phyloP scores from a whole-genome alignment of 441 rosid species.

The Hura crepitans region DNA sequence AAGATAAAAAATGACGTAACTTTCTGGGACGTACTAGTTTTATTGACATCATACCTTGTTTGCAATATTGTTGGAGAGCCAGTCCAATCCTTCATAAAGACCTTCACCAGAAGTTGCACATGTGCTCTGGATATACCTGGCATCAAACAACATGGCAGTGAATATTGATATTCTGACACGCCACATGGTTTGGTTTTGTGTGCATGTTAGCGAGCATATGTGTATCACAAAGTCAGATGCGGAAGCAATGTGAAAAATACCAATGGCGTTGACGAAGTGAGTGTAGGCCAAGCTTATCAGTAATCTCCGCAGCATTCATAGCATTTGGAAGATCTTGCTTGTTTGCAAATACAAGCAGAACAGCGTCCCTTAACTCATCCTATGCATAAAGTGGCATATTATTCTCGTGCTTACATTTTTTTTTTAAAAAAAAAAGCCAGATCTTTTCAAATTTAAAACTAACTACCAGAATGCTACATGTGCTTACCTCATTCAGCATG shows the following conservation, averaged over 20 bases:
- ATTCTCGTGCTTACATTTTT: too few species aligned
- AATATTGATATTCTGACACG: neutral
- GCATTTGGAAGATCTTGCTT: constrained; percentile 68
- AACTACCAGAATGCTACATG: neutral
- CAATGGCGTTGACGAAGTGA: constrained; percentile 60
- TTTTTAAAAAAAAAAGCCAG: too few species aligned
- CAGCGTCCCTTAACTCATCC: constrained; percentile 63
- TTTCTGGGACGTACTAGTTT: too few species aligned
- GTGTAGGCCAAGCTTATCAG: constrained; percentile 53
- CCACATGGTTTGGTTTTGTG: too few species aligned
- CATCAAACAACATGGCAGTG: neutral
- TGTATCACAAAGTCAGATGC: too few species aligned
- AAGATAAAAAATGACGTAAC: too few species aligned
- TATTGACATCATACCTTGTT: constrained; percentile 63
- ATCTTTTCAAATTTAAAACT: neutral
- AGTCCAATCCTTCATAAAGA: constrained; percentile 59
- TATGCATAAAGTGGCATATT: too few species aligned
- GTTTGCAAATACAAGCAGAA: constrained; percentile 54
- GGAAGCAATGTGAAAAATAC: constrained; percentile 18
- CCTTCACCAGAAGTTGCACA: constrained; percentile 58
- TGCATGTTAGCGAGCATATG: too few species aligned
- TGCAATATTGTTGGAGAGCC: constrained; percentile 62
- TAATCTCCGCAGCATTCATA: constrained; percentile 50
- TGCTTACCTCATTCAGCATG: constrained; percentile 55
- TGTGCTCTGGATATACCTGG: constrained; percentile 70